A percentile compares a stretch with the other conserved stretches of the same genome.
Evolutionary conservation across 2,329 filamentous ascomycete genomes (phyloP).

Genomic region (Alternaria sp.): DNA sequence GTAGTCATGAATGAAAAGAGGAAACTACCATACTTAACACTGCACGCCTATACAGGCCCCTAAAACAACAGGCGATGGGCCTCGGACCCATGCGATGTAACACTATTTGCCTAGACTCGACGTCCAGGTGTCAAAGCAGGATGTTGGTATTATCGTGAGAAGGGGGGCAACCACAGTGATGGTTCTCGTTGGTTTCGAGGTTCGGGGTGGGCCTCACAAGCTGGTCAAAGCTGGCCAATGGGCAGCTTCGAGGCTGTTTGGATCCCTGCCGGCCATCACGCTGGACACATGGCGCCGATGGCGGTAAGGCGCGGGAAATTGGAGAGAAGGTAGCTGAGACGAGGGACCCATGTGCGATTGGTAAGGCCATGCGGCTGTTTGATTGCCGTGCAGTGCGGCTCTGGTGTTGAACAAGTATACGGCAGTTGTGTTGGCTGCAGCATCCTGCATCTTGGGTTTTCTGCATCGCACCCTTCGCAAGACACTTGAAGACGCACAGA

Average conservation of each 20-base stretch:
- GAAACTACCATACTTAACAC: constrained; percentile 20
- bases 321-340: constrained; percentile 9
- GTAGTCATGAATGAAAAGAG: constrained; percentile 3
- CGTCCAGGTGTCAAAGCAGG: constrained; percentile 14
- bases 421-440: background rate
- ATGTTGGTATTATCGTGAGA: constrained; percentile 15
- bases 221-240: constrained; percentile 22
- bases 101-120: constrained; percentile 20
- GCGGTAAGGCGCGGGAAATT: constrained; percentile 29
- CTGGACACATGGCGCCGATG: constrained; percentile 26
- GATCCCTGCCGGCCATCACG: constrained; percentile 20
- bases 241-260: constrained; percentile 7
- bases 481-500: background rate
- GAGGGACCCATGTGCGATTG: constrained; percentile 7
- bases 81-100: constrained; percentile 17
- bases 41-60: constrained; percentile 6
- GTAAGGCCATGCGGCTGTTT: constrained; percentile 4
- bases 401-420: constrained; percentile 1
- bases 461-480: background rate
- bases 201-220: constrained; percentile 14
- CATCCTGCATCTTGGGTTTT: background rate
- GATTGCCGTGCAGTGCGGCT: constrained; percentile 11
- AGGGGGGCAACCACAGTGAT: constrained; percentile 21
- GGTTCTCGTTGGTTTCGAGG: constrained; percentile 25
- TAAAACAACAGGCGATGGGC: constrained; percentile 8